Evolutionary conservation across 495 filamentous ascomycete genomes (phyloP), one percentile per base, ranked within the genome.

Genomic region (Podospora australis): DNA sequence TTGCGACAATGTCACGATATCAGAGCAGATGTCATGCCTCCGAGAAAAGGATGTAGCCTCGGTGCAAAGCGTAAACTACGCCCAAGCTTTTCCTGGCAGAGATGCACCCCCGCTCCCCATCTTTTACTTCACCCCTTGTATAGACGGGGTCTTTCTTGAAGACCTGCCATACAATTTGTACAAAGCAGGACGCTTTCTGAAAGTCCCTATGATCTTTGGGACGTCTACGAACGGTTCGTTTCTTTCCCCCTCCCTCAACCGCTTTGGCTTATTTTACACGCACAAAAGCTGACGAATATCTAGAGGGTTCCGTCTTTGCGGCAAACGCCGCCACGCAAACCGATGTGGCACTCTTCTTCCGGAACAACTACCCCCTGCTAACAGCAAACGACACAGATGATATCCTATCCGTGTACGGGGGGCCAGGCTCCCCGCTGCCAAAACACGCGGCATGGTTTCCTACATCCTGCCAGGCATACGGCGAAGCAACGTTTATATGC

Each of bases 401-500:
- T 23, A 71, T 79, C 20, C 22, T 60, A 0, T n/a, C 22, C 9
- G 48, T 6, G 8, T 71, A 70, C 44, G 57, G 66, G 16, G 40
- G 29, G 1, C 46, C 49, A n/a, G n/a, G n/a, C 9, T 22, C 53
- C 9, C 24, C 56, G 6, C n/a, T 68, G 1, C 62, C 67, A 7
- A 17, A 45, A 2, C 65, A 57, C 55, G 54, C 24, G 2, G n/a
- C 53, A 6, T 73, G 64, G 62, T 73, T 68, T 53, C 64, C 70
- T 6, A 56, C 61, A 11, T 52, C 76, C 48, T 72, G 75, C 39
- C 63, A 70, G 5, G 69, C 70, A 22, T 83, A 81, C 56, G 78
- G 78, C 30, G 82, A 86, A 56, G 70, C 74, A 1, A 82, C 77
- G 2, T 85, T 87, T 49, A 70, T 77, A 47, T 87, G 83, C 48